phyloP scores from a whole-genome alignment of 139 green algal species.

The Tetraselmis chui region DNA sequence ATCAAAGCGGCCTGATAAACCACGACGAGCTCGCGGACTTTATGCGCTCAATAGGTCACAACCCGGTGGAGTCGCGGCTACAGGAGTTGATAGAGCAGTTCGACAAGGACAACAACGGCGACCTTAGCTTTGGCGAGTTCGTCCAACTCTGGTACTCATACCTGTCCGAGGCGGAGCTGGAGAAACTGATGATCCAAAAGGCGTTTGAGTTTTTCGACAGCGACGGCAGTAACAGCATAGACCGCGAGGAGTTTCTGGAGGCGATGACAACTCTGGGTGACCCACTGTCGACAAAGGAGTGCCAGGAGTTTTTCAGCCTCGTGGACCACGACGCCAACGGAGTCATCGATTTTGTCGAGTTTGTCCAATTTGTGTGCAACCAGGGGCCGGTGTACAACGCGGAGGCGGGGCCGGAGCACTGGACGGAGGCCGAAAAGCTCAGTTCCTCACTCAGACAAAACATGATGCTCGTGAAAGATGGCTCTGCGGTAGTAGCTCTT shows the following conservation, averaged over 20 bases:
- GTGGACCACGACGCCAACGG: slow-evolving; percentile 6
- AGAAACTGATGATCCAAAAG: background rate
- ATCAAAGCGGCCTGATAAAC: background rate
- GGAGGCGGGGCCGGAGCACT: no score
- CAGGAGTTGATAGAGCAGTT: background rate
- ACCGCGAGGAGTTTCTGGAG: slow-evolving; percentile 2
- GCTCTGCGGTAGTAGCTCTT: no score
- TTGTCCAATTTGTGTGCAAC: background rate
- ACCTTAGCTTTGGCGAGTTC: slow-evolving; percentile 9
- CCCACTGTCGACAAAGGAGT: background rate
- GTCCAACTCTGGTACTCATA: background rate
- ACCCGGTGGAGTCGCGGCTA: background rate
- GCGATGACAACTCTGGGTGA: slow-evolving; percentile 7
- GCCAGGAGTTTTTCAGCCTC: background rate
- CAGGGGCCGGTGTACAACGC: background rate
- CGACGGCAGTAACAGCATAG: background rate
- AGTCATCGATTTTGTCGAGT: background rate
- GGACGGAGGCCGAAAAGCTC: no score
- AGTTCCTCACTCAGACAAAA: no score
- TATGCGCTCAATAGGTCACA: background rate
- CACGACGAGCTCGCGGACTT: background rate
- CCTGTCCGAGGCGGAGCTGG: slow-evolving; percentile 1
- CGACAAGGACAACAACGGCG: background rate
- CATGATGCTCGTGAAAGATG: no score
- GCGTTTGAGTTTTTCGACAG: slow-evolving; percentile 11